Conservation (phyloP, 192 early-diverging fungal genomes). For the Backusella westeae region DNA sequence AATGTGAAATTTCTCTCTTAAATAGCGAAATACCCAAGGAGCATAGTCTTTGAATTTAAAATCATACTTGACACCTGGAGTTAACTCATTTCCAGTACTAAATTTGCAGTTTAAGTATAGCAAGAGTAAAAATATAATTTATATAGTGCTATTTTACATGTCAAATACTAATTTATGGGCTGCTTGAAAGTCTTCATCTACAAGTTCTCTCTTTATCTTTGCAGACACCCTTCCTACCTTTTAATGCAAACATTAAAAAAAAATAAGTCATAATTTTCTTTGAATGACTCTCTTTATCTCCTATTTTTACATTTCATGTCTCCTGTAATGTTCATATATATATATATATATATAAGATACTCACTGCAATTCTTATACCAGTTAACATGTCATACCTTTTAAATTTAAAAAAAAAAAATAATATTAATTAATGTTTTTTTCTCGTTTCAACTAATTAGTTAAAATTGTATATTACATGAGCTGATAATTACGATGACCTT, state of each 20-base stretch:
- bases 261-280: neutral
- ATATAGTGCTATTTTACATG: slow-evolving; percentile 51
- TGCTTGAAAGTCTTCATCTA: slow-evolving; percentile 78
- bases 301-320: slow-evolving; percentile 9
- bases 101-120: neutral
- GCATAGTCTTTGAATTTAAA: slow-evolving; percentile 68
- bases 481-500: slow-evolving; percentile 94
- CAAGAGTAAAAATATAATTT: neutral
- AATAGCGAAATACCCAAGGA: slow-evolving; percentile 89
- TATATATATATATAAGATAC: slow-evolving; percentile 12
- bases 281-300: neutral
- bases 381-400: slow-evolving; percentile 23
- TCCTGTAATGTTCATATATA: neutral
- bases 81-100: slow-evolving; percentile 90
- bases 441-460: neutral
- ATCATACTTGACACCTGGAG: slow-evolving; percentile 92
- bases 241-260: slow-evolving; percentile 10
- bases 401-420: neutral
- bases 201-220: slow-evolving; percentile 73
- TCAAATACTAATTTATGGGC: slow-evolving; percentile 97
- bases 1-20: slow-evolving; percentile 86
- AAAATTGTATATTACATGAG: slow-evolving; percentile 61
- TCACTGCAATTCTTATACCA: slow-evolving; percentile 21
- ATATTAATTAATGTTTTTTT: neutral
- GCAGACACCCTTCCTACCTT: slow-evolving; percentile 82